phyloP scores from a whole-genome alignment of 345 rosid species.

The Mallotus nudiflorus region DNA sequence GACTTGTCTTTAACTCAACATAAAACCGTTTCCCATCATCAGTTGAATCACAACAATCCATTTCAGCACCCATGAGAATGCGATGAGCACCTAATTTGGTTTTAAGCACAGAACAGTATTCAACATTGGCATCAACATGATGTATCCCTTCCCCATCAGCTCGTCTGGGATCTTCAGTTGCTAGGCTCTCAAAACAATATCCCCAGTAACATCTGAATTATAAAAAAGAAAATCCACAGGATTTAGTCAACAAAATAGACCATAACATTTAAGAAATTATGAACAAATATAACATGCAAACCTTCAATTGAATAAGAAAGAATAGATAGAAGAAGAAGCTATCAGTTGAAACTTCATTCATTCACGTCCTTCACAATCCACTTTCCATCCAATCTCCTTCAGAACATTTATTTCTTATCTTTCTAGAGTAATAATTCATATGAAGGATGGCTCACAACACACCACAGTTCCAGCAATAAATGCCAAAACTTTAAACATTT shows the following conservation, averaged over 20 bases:
- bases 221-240: conserved; percentile 2
- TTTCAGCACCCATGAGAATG: conserved; percentile 94
- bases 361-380: neutral
- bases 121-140: conserved; percentile 85
- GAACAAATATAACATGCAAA: too few species aligned
- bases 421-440: neutral
- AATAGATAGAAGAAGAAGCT: neutral
- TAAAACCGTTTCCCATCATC: conserved; percentile 87
- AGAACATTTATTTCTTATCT: neutral
- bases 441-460: neutral
- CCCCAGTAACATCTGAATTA: conserved; percentile 90
- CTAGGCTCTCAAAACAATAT: conserved; percentile 91
- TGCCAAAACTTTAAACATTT: neutral
- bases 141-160: conserved; percentile 77
- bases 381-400: too few species aligned
- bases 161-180: conserved; percentile 87
- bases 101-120: conserved; percentile 79
- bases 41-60: conserved; percentile 92
- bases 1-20: conserved; percentile 92
- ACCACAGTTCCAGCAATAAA: neutral
- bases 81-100: conserved; percentile 98
- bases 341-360: neutral
- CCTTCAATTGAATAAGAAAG: conserved; percentile 5
- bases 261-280: neutral
- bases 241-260: conserved; percentile 3